These are phyloP conservation scores for Fistulinella prunicolor DNA, from an alignment of 768 basidiomycete genomes.

Conservation along the genomic window DNA sequence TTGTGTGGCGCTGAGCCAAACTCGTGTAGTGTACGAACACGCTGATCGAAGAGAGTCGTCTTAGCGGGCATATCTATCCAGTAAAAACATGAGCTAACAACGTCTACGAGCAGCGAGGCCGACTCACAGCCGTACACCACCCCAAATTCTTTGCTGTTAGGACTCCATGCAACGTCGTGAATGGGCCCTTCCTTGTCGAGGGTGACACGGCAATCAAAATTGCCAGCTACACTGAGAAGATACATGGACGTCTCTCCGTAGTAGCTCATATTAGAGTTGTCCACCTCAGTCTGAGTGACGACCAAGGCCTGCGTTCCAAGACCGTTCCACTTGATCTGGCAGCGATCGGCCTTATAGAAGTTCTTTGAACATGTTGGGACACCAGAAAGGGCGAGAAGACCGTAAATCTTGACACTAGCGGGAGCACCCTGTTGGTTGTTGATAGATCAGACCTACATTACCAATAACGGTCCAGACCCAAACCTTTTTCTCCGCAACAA, in stretches of 20 bases:
- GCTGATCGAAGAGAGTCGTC: slow-evolving; percentile 86
- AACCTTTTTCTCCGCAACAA: slow-evolving; percentile 92
- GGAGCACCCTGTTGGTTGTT: slow-evolving; percentile 65
- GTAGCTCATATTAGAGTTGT: slow-evolving; percentile 95
- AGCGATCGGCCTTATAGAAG: slow-evolving; percentile 94
- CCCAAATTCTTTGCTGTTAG: slow-evolving; percentile 94
- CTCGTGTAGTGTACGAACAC: slow-evolving; percentile 83
- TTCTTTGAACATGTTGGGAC: slow-evolving; percentile 84
- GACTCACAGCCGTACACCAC: slow-evolving; percentile 94
- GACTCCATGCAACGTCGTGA: slow-evolving; percentile 95
- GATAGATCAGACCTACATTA: neutral
- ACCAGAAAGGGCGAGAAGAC: slow-evolving; percentile 56
- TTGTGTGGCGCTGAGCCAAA: slow-evolving; percentile 90
- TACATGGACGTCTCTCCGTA: slow-evolving; percentile 98
- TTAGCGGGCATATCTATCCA: slow-evolving; percentile 90
- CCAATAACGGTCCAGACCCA: slow-evolving; percentile 3
- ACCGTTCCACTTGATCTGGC: slow-evolving; percentile 94
- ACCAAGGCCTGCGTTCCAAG: slow-evolving; percentile 90
- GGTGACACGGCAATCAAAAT: slow-evolving; percentile 86
- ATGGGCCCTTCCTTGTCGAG: slow-evolving; percentile 97
- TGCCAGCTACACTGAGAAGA: slow-evolving; percentile 86
- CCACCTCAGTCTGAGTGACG: slow-evolving; percentile 94
- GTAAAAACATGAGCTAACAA: neutral
- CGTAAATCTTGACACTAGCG: slow-evolving; percentile 82
- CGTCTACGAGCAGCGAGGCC: neutral